Base-by-base conservation (phyloP, 1,139 yeast genomes). In the Yarrowia galli region DNA sequence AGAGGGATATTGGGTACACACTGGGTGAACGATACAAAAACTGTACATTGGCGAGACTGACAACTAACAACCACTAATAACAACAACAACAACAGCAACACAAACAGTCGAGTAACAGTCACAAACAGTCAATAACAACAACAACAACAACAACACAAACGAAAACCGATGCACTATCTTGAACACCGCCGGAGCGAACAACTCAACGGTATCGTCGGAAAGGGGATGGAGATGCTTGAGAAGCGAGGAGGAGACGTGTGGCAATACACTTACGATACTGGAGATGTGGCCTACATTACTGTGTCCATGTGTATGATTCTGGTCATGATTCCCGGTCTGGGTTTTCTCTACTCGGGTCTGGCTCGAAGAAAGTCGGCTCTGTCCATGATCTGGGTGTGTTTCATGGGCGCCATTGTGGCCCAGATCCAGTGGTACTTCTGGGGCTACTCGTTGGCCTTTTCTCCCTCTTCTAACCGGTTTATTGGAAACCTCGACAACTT, bases 391-490 rank as follows among this genome's bases (percentile, higher is more conserved):
- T 92, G 97, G 92, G 87, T 89, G 20, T 87, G 87, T 16, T 78
- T 92, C 67, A 85, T 89, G 85, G 85, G 93, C 8, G 87, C 91
- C 18, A 84, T 89, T 72, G 87, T 93, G n/a, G 93, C 92, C 2
- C 82, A 87, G 67, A 86, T 92, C 75, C 97, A 92, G 77, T 95
- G 98, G 98, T 95, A 92, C 78, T 92, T 95, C 76, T 95, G 98
- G 98, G 98, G 98, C 28, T 95, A 91, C 77, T 91, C 97, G 0
- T 80, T 95, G 64, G 96, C 98, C 3, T 92, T 95, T 74, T 87
- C 95, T 0, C 85, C 89, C 0, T 92, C 97, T 2, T 80, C 88
- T 48, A 92, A 92, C 78, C 87, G 89, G 53, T 95, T 87, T 76
- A 93, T 95, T 73, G 99, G 99, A 5, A 88, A 93, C 77, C 79